phyloP scores from a whole-genome alignment of 306 rosid genomes.

The Adenanthera pavonina region DNA sequence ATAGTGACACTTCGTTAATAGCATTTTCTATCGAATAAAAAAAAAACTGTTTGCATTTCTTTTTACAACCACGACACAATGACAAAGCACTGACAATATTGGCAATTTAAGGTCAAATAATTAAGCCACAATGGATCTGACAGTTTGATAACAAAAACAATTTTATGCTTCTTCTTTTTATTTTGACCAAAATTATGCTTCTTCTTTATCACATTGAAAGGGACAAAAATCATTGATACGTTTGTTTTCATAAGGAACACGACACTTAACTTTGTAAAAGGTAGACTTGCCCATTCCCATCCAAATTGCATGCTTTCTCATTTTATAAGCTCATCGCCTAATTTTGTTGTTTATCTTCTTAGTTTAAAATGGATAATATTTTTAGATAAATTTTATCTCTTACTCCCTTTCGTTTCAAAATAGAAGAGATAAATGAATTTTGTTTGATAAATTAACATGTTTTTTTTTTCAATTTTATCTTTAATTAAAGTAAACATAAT shows the following conservation, averaged over 20 bases:
- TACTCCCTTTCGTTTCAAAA: no score
- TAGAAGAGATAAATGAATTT: no score
- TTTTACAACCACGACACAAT: not conserved
- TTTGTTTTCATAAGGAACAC: constrained; percentile 34
- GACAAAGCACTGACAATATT: not conserved
- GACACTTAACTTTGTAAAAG: constrained; percentile 40
- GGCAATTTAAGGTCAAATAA: not conserved
- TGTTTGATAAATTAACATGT: no score
- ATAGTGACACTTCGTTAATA: not conserved
- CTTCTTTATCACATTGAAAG: not conserved
- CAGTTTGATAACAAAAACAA: not conserved
- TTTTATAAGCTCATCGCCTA: not conserved
- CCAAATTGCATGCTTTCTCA: constrained; percentile 1
- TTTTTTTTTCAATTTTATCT: no score
- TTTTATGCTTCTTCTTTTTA: not conserved
- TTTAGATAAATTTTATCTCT: no score
- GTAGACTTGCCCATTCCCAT: constrained; percentile 10
- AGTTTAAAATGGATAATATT: not conserved
- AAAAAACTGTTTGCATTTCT: not conserved
- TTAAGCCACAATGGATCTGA: not conserved
- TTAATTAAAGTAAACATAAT: no score
- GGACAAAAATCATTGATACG: constrained; percentile 1
- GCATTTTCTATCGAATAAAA: not conserved
- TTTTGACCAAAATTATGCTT: constrained; percentile 6
- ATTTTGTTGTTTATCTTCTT: not conserved